Percentiles rank a stretch among this genome's conserved stretches.
Evolutionary conservation across 345 rosid species (phyloP).

Genomic region (Noccaea bulbosa): DNA sequence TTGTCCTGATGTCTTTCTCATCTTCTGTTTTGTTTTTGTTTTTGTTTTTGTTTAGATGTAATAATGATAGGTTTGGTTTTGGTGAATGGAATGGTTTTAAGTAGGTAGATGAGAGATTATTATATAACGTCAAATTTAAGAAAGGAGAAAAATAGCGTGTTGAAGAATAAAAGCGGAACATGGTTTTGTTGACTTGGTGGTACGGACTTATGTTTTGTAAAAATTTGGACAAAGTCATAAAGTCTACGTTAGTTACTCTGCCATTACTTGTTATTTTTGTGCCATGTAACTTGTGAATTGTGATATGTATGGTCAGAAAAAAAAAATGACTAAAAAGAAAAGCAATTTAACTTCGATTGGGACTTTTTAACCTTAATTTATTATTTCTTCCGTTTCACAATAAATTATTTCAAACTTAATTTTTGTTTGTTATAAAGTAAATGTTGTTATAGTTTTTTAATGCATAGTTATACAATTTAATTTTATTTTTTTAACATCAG

Average conservation of each 20-base stretch:
- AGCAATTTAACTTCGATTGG: background rate
- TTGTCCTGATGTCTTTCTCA: constrained; percentile 38
- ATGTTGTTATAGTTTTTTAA: too few relatives aligned
- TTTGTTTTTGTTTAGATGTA: background rate
- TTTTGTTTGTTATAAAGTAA: too few relatives aligned
- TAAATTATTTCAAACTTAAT: too few relatives aligned
- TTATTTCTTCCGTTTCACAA: too few relatives aligned
- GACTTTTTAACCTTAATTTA: background rate
- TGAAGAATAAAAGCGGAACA: constrained; percentile 25
- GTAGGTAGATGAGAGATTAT: constrained; percentile 25
- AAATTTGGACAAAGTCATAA: background rate
- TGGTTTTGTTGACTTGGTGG: constrained; percentile 39
- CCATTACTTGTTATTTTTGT: background rate
- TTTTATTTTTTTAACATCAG: too few relatives aligned
- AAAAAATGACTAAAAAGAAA: too few relatives aligned
- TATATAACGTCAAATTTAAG: constrained; percentile 22
- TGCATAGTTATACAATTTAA: too few relatives aligned
- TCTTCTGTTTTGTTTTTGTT: background rate
- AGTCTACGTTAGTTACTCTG: constrained; percentile 18
- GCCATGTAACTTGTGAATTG: background rate
- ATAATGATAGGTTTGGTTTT: constrained; percentile 15
- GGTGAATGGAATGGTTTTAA: constrained; percentile 21
- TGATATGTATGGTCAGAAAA: background rate
- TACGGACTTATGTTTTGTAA: constrained; percentile 16
- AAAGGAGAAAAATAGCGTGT: constrained; percentile 25